Evolutionary conservation across 2,329 filamentous ascomycete genomes (phyloP), one percentile per base, ranked within the genome.

Genomic region (Stagonosporopsis tanaceti): DNA sequence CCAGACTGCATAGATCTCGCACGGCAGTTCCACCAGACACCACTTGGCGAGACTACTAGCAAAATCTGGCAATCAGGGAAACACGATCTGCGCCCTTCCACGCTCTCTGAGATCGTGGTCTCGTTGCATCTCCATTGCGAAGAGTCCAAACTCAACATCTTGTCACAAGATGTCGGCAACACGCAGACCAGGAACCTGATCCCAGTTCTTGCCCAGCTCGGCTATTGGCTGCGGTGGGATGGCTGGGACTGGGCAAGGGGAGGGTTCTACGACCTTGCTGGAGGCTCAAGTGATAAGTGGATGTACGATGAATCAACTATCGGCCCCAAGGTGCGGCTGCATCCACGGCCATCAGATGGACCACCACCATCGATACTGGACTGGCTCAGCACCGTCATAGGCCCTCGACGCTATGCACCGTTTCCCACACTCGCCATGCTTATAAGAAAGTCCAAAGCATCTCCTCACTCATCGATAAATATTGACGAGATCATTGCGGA

Each of bases 51-150:
- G 57, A 65, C 68, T 20, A 65, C 72, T 48, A 84, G 81, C 52
- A 79, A 84, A 35, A 78, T 79, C 48, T 85, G 86, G 54, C 81
- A 82, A 47, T 70, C 71, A 4, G 69, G 70, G 25, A 71, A 71
- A 47, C 69, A 74, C 56, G 74, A 76, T 37, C 55, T 76, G 17
- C 70, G 73, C 15, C 82, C 69, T 78, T 87, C 52, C 82, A 90
- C 32, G 79, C 89, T 71, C 85, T 91, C 68, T 82, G 90, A 48
- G 25, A 84, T 94, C 35, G 80, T 96, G 62, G 80, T 88, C 37
- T 89, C 86, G 0, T 80, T 99, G 12, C 95, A 99, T 77, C 81
- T 98, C 3, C 80, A 96, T n/a, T 84, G 90, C 0, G 94, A 99
- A 74, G 95, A 99, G 73, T 84, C 90, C 61, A 98, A 96, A 71